phyloP scores from a whole-genome alignment of 768 basidiomycete genomes.

The Dacryopinax primogenitus region DNA sequence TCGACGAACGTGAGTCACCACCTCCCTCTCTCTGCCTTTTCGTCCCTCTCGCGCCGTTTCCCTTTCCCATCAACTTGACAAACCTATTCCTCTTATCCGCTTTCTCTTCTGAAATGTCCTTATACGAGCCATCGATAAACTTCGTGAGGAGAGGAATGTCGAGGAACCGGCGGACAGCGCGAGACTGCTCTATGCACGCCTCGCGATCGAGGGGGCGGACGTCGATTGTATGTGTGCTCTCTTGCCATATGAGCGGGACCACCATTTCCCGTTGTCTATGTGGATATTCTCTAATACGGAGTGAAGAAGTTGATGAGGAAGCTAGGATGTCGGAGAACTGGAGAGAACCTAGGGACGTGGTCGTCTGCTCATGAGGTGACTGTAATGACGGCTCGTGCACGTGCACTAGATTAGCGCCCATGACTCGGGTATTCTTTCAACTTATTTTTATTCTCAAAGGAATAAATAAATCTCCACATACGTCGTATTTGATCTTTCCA shows the following conservation, averaged over 20 bases:
- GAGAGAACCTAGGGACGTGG: no score
- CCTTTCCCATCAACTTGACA: neutral
- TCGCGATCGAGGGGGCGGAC: neutral
- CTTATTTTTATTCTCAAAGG: no score
- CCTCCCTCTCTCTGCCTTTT: neutral
- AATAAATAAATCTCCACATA: no score
- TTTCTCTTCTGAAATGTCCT: neutral
- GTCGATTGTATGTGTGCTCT: neutral
- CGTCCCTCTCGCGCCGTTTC: neutral
- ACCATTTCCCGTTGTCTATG: neutral
- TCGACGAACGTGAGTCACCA: neutral
- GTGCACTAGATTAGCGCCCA: no score
- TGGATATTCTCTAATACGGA: neutral
- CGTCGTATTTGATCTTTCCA: no score
- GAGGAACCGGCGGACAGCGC: neutral
- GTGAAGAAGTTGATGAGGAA: no score
- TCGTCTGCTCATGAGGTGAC: no score
- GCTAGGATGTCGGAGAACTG: no score
- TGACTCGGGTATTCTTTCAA: no score
- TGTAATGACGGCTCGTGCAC: no score
- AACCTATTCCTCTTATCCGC: neutral
- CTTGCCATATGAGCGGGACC: neutral
- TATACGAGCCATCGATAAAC: neutral
- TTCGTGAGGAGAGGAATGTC: neutral
- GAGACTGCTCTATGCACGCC: neutral